phyloP scores from a whole-genome alignment of 805 yeast genomes.

The Saccharomyces paradoxus region DNA sequence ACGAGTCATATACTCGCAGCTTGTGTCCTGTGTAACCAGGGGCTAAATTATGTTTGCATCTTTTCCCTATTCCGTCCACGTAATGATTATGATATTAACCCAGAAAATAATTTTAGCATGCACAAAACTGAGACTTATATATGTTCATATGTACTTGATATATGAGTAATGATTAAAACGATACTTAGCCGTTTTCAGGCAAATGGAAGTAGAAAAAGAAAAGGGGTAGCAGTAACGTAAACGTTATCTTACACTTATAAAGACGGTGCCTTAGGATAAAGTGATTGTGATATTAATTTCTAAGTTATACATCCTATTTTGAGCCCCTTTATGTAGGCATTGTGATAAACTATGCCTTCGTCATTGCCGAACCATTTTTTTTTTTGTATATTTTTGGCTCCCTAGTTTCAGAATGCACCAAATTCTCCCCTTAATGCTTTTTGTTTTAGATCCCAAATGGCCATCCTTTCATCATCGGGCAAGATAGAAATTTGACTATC shows the following conservation, averaged over 20 bases:
- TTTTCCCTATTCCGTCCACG: not conserved
- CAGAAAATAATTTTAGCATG: not conserved
- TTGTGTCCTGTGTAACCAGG: not conserved
- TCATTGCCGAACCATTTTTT: not conserved
- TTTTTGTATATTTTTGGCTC: not conserved
- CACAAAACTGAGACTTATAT: not conserved
- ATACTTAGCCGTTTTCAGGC: not conserved
- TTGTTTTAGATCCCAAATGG: constrained; percentile 32
- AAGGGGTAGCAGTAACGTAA: not conserved
- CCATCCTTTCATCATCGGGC: constrained; percentile 43
- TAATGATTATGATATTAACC: not conserved
- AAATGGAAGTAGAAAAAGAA: not conserved
- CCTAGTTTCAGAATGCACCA: constrained; percentile 9
- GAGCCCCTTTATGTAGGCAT: not conserved
- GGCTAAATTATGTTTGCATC: not conserved
- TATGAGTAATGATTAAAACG: not conserved
- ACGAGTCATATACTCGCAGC: not conserved
- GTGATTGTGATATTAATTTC: not conserved
- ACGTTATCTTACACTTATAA: not conserved
- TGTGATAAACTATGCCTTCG: not conserved
- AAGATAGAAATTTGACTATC: constrained; percentile 43
- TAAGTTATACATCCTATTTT: not conserved
- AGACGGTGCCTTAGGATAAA: not conserved
- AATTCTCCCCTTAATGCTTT: constrained; percentile 31
- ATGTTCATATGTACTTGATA: not conserved